phyloP scores from a whole-genome alignment of 1,284 basidiomycete species.

The Moesziomyces globuligerus region DNA sequence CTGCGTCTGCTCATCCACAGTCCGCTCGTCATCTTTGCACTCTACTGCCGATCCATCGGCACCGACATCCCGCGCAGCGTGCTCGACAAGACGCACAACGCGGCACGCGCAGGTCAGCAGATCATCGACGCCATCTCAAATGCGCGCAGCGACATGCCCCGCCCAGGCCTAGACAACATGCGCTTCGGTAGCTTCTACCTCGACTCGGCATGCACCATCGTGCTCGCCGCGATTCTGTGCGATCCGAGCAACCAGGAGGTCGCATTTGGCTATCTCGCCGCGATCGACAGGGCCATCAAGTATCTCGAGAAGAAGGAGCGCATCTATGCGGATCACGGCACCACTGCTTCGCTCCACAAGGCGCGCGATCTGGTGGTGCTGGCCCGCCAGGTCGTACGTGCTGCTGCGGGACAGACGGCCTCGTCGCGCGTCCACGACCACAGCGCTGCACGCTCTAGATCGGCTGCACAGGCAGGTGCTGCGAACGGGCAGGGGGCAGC shows the following conservation, averaged over 20 bases:
- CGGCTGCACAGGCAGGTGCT: constrained; percentile 5
- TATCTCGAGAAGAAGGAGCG: constrained; percentile 44
- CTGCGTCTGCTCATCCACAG: constrained; percentile 42
- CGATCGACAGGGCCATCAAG: constrained; percentile 45
- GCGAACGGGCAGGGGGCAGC: constrained; percentile 2
- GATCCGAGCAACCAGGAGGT: constrained; percentile 44
- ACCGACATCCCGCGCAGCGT: constrained; percentile 37
- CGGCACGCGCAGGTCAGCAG: constrained; percentile 33
- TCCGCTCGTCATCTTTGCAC: constrained; percentile 43
- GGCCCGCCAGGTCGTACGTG: constrained; percentile 40
- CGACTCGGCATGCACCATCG: constrained; percentile 41
- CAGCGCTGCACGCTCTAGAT: constrained; percentile 8
- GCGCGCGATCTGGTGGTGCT: constrained; percentile 40
- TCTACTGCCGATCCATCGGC: constrained; percentile 41
- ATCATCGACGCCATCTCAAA: constrained; percentile 44
- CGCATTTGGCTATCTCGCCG: constrained; percentile 39
- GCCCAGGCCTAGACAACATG: constrained; percentile 44
- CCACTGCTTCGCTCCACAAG: constrained; percentile 42
- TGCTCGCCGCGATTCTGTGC: constrained; percentile 40
- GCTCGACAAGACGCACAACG: constrained; percentile 35
- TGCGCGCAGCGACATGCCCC: constrained; percentile 32
- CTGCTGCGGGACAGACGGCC: constrained; percentile 34
- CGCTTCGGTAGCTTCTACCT: constrained; percentile 48
- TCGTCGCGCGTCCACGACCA: constrained; percentile 20
- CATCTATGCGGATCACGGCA: constrained; percentile 44